Evolutionary conservation across 129 eudicot species (phyloP).

Genomic region (Kitagawia praeruptora): DNA sequence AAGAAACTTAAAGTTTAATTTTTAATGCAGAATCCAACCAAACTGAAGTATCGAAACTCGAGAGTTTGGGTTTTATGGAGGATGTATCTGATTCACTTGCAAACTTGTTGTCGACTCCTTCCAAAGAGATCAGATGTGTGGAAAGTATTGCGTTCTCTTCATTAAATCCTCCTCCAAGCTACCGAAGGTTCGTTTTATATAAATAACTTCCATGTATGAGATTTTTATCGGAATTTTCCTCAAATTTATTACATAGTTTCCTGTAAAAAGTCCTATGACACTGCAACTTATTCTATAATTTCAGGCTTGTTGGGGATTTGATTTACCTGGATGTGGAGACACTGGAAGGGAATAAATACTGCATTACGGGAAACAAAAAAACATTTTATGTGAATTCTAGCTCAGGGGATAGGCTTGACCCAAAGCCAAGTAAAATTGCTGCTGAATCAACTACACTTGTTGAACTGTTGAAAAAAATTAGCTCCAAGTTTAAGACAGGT

Average conservation of each 20-base stretch:
- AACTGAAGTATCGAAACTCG: slow-evolving; percentile 69
- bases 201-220: not conserved
- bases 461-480: slow-evolving; percentile 83
- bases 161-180: slow-evolving; percentile 95
- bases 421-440: slow-evolving; percentile 60
- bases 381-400: slow-evolving; percentile 84
- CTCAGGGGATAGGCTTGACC: slow-evolving; percentile 65
- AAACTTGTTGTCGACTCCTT: slow-evolving; percentile 59
- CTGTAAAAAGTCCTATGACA: not conserved
- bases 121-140: slow-evolving; percentile 88
- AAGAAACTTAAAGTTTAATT: not conserved
- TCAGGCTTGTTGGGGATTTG: slow-evolving; percentile 94
- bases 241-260: not conserved
- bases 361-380: slow-evolving; percentile 85
- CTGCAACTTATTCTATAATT: slow-evolving; percentile 5
- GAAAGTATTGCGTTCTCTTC: slow-evolving; percentile 88
- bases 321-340: slow-evolving; percentile 87
- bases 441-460: slow-evolving; percentile 85
- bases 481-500: slow-evolving; percentile 97
- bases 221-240: not conserved
- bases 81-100: slow-evolving; percentile 71
- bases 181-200: slow-evolving; percentile 62
- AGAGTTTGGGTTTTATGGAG: slow-evolving; percentile 88
- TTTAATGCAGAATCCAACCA: slow-evolving; percentile 40
- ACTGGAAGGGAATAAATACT: slow-evolving; percentile 75